Evolutionary conservation across 192 early-diverging fungal genomes (phyloP), one percentile per base, ranked within the genome.

Genomic region (Backusella australiensis): DNA sequence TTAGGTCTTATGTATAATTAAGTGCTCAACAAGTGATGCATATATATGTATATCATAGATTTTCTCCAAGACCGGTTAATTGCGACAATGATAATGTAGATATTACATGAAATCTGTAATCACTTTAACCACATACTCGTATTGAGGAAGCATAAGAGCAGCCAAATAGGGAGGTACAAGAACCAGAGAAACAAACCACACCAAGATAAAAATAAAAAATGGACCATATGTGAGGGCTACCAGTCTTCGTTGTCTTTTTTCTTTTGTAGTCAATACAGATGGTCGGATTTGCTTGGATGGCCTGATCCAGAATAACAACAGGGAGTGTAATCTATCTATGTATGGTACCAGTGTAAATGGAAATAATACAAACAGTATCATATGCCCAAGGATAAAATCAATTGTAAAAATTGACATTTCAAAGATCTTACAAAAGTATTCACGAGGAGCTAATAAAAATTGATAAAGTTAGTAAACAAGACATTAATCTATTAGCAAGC

Each of bases 391-490:
- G 35, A 92, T 83, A 73, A 92, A 87, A 69, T 92, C 91, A 15
- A 87, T 89, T 2, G 91, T 77, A 82, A 90, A 92, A 72, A 90
- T 75, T 6, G 88, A 90, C 88, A 88, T 89, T 82, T 96, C 94
- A 39, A 96, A 89, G 36, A 92, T 89, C 85, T 96, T 96, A 85
- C 92, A 92, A 72, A 93, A 67, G 77, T 87, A 95, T 82, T 85
- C 91, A 63, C 80, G 70, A 11, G 12, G 12, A 6, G 52, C 72
- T 63, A 63, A 1, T 63, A 11, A 63, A 26, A 9, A 23, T 63
- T 12, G 7, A 29, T 29, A 63, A 14, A 63, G 9, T 63, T 63
- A 63, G 56, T 63, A 63, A 23, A 26, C 12, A 29, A 14, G 11
- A 63, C 1, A 29, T 63, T 1, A 1, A 29, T 63, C 23, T 29